Evolutionary conservation across 257 asterid species (phyloP).

Genomic region (Nemophila menziesii): DNA sequence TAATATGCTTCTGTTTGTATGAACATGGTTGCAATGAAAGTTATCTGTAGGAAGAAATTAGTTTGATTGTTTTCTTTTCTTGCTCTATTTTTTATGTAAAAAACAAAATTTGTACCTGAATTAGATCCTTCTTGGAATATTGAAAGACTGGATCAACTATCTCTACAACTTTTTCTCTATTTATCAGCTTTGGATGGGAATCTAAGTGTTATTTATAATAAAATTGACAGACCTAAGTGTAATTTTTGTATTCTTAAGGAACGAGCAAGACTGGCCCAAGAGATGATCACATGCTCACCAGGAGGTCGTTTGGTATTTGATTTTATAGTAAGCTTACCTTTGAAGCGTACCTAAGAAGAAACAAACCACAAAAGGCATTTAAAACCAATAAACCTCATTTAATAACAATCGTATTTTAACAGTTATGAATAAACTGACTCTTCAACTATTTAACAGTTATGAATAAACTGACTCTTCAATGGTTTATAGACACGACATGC

Average conservation of each 20-base stretch:
- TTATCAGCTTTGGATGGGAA: conserved; percentile 60
- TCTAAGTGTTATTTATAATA: too few relatives aligned
- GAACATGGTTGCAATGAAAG: conserved; percentile 82
- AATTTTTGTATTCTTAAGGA: neutral
- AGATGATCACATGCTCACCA: conserved; percentile 63
- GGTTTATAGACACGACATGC: too few relatives aligned
- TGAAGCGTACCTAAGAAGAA: conserved; percentile 65
- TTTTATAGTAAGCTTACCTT: conserved; percentile 71
- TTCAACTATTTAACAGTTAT: too few relatives aligned
- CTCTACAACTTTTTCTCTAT: conserved; percentile 54
- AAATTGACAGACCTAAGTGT: neutral
- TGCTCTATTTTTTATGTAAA: neutral
- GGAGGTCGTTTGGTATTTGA: conserved; percentile 61
- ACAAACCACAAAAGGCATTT: neutral
- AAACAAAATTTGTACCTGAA: conserved; percentile 39
- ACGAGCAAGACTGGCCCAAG: conserved; percentile 41
- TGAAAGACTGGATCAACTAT: conserved; percentile 64
- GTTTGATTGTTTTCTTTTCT: neutral
- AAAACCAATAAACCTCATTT: neutral
- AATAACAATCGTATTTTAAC: neutral
- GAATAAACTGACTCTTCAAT: neutral
- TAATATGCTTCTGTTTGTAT: conserved; percentile 78
- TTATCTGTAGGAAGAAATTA: conserved; percentile 29
- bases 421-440: too few relatives aligned
- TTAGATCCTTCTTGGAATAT: conserved; percentile 53